Evolutionary conservation across 345 rosid genomes (phyloP), one percentile per base, ranked within the genome.

Genomic region (Sisymbrium irio): DNA sequence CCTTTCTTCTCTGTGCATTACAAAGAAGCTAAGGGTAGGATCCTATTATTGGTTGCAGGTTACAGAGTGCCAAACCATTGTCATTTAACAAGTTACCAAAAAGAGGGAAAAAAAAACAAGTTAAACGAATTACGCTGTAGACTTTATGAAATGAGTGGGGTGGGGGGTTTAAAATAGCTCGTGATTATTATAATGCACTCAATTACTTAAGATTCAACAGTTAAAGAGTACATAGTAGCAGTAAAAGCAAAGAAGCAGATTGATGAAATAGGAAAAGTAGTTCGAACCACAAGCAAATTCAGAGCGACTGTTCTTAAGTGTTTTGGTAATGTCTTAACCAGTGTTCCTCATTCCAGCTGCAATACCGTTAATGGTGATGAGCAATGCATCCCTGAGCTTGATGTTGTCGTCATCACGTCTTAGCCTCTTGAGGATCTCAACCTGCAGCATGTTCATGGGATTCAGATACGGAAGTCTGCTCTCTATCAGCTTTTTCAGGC

Each of bases 261-360:
- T 19, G 44, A 30, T 51, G 54, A 51, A 46, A 72, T 2, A 28
- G 1, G 50, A 61, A 40, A 36, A 49, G 44, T 30, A 62, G 69
- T 62, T 62, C 45, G 41, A 62, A 53, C 44, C 61, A 50, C 17
- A 62, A 50, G 41, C 44, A 62, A 62, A 62, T 39, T 3, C 50
- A 72, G 12, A 40, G 55, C 28, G 28, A 58, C 30, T 18, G 40
- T 58, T 36, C 9, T 35, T 6, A 14, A 27, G 59, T 54, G 12
- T 33, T 32, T 20, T 6, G 18, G 4, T 4, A 8, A 12, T 32
- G 12, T 35, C 5, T 13, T 77, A 87, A 75, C 97, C 93, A 0
- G 98, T 90, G 77, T 88, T 92, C 82, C 96, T 87, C 98, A 90
- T 95, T 17, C 98, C 98, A 13, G 99, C 98, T 49, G 98, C 99